A percentile compares a stretch with the other conserved stretches of the same genome.
Evolutionary conservation across 1,139 yeast species (phyloP).

Genomic region (Hyphopichia pseudoburtonii): DNA sequence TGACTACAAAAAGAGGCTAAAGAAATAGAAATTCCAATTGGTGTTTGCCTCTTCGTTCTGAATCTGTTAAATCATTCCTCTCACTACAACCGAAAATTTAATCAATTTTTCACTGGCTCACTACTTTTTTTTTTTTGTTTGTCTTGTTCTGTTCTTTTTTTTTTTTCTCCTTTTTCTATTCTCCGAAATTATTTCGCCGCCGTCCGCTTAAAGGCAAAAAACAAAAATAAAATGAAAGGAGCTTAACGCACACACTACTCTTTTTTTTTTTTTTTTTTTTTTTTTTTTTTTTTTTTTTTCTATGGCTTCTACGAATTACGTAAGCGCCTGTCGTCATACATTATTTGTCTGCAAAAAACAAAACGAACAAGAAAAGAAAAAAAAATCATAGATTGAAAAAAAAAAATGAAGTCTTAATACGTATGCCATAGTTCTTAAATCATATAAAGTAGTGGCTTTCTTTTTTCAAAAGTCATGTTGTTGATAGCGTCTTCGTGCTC

Average conservation of each 20-base stretch:
- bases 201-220: no score
- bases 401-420: constrained; percentile 6
- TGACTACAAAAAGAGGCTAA: no score
- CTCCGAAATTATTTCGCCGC: not conserved
- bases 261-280: not conserved
- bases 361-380: not conserved
- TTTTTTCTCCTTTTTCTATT: not conserved
- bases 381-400: constrained; percentile 5
- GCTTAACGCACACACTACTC: no score
- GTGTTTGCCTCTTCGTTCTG: not conserved
- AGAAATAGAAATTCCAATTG: no score
- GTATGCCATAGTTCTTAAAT: constrained; percentile 1
- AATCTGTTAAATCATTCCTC: not conserved
- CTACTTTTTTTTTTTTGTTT: constrained; percentile 3
- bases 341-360: not conserved
- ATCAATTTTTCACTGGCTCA: constrained; percentile 20
- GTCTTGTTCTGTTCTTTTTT: not conserved
- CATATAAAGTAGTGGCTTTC: not conserved
- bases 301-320: no score
- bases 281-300: no score
- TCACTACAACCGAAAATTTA: not conserved
- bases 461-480: constrained; percentile 14
- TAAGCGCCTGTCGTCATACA: no score
- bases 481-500: constrained; percentile 38
- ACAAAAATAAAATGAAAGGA: no score